Evolutionary conservation across 192 early-diverging fungal species (phyloP), one percentile per base, ranked within the genome.

Genomic region (Umbelopsis sp.): DNA sequence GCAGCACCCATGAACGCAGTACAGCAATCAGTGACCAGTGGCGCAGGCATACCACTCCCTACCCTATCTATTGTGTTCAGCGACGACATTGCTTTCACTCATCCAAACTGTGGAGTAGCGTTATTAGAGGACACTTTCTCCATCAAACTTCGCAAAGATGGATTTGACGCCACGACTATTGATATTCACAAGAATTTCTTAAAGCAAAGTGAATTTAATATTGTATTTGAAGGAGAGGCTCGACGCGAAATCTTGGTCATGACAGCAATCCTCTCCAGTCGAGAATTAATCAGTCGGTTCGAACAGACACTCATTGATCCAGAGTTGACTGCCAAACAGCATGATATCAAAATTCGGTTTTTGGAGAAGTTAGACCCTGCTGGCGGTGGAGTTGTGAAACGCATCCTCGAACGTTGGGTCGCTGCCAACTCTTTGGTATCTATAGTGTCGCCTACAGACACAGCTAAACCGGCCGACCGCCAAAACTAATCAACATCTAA

Each of bases 341-440:
- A 62, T 5, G 56, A 62, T 36, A 31, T 78, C 9, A 72, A 45
- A 20, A 78, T 78, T 21, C 70, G 69, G 25, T 80, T 80, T 22
- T 68, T 80, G 50, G 79, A 80, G 32, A 80, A 80, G 29, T 47
- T 80, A 22, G 79, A 80, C 56, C 79, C 74, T 16, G 44, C 53
- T 45, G 79, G 79, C 21, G 74, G 72, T 14, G 74, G 71, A 0
- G 71, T 80, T 6, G 79, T 80, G 2, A 73, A 74, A 31, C 67
- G 75, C 17, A 80, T 80, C 26, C 17, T 80, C 1, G 67, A 76
- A 34, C 71, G 78, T 17, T 80, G 78, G 78, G 66, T 78, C n/a
- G 41, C 32, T 36, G 56, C 73, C 12, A 43, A 25, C 25, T 22
- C 66, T 5, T 4, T 67, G 36, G 45, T 22, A 6, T 59, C 45